phyloP scores from a whole-genome alignment of 129 eudicot species.

The Ambrosia artemisiifolia region DNA sequence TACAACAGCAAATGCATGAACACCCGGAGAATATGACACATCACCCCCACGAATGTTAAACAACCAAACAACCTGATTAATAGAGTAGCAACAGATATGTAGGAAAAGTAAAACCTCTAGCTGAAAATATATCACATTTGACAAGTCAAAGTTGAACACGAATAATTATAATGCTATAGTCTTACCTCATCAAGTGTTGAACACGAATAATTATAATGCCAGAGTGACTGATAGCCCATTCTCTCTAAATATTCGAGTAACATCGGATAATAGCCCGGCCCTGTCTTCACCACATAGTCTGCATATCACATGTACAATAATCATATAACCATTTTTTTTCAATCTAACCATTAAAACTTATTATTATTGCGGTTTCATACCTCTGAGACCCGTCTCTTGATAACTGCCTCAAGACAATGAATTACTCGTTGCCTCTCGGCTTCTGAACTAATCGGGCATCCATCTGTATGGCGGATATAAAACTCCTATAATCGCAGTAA shows the following conservation, averaged over 20 bases:
- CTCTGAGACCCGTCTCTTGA: background rate
- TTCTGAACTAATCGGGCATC: too few relatives aligned
- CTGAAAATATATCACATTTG: background rate
- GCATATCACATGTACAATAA: background rate
- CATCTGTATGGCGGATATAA: slow-evolving; percentile 37
- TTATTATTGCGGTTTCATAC: slow-evolving; percentile 28
- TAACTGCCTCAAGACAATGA: too few relatives aligned
- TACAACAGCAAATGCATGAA: slow-evolving; percentile 88
- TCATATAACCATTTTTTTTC: background rate
- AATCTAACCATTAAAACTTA: background rate
- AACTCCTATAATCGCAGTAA: slow-evolving; percentile 45
- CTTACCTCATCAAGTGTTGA: slow-evolving; percentile 91
- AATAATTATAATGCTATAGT: background rate
- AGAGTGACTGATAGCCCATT: too few relatives aligned
- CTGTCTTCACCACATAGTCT: too few relatives aligned
- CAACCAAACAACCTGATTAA: slow-evolving; percentile 85
- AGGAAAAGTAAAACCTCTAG: too few relatives aligned
- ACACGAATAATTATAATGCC: slow-evolving; percentile 62
- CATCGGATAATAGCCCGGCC: too few relatives aligned
- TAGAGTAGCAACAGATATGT: slow-evolving; percentile 6
- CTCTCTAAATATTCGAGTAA: too few relatives aligned
- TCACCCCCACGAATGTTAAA: slow-evolving; percentile 88
- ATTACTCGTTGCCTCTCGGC: too few relatives aligned
- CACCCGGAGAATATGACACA: slow-evolving; percentile 89
- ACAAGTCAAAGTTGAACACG: background rate